phyloP scores from a whole-genome alignment of 768 basidiomycete genomes.

The Mycena pura region DNA sequence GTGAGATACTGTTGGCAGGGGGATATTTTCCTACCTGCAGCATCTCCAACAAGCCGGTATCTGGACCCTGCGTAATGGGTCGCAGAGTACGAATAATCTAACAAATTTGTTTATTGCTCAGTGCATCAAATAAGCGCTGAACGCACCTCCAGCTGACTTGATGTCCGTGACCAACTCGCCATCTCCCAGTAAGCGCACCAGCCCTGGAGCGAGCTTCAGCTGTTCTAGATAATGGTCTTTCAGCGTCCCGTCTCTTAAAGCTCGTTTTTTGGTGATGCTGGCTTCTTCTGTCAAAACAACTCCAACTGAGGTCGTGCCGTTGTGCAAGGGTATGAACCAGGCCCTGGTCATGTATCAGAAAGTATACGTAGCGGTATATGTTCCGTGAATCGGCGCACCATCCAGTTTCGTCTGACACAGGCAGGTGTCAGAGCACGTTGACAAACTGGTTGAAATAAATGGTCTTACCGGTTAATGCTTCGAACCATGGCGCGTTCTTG shows the following conservation, averaged over 20 bases:
- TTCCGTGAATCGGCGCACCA: no score
- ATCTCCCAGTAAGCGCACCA: conserved; percentile 1
- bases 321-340: neutral
- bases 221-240: neutral
- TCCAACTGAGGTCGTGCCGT: neutral
- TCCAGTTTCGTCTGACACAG: conserved; percentile 56
- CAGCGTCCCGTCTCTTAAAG: neutral
- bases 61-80: conserved; percentile 38
- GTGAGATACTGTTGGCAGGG: neutral
- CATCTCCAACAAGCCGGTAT: conserved; percentile 29
- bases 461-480: conserved; percentile 37
- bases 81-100: conserved; percentile 44
- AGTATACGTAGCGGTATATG: no score
- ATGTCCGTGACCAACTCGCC: conserved; percentile 34
- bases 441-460: no score
- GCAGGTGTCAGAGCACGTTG: no score
- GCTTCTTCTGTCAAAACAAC: neutral
- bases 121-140: neutral
- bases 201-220: neutral
- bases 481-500: conserved; percentile 20
- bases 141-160: conserved; percentile 34
- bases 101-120: neutral
- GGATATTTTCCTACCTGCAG: conserved; percentile 4
- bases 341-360: no score
- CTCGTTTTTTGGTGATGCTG: neutral